Percentiles rank a stretch among this genome's conserved stretches.
Evolutionary conservation across 768 basidiomycete genomes (phyloP).

Genomic region (Chalciporus piperatus): DNA sequence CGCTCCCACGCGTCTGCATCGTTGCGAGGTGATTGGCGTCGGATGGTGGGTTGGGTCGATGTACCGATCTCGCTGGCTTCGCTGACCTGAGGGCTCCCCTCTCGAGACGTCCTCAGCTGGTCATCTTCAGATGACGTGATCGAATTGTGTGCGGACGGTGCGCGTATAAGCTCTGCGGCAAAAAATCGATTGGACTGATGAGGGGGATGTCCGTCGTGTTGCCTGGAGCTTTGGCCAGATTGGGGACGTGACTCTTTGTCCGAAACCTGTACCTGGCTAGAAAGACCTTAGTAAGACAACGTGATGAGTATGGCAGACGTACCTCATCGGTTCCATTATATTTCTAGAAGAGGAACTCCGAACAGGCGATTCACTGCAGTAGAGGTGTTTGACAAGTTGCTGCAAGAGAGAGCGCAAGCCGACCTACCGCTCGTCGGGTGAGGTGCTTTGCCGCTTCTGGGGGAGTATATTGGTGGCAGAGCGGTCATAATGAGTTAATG

Average conservation of each 20-base stretch:
- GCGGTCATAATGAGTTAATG: conserved; percentile 25
- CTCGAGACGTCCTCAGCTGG: conserved; percentile 27
- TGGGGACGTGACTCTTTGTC: conserved; percentile 15
- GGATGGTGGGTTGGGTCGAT: conserved; percentile 13
- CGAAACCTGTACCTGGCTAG: conserved; percentile 22
- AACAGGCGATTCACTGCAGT: conserved; percentile 13
- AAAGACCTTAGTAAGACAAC: conserved; percentile 9
- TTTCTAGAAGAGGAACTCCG: conserved; percentile 15
- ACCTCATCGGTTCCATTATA: conserved; percentile 29
- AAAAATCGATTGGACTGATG: conserved; percentile 8
- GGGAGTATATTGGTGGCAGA: conserved; percentile 30
- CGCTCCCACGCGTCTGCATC: conserved; percentile 33
- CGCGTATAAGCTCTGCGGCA: conserved; percentile 9
- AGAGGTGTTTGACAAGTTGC: conserved; percentile 8
- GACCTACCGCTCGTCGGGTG: conserved; percentile 29
- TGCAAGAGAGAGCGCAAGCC: neutral
- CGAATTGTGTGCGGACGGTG: conserved; percentile 17
- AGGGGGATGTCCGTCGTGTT: conserved; percentile 10
- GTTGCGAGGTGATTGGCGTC: conserved; percentile 26
- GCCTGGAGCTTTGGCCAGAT: conserved; percentile 9
- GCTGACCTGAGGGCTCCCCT: conserved; percentile 30
- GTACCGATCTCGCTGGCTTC: conserved; percentile 29
- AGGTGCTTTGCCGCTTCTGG: conserved; percentile 33
- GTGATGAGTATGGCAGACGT: conserved; percentile 4
- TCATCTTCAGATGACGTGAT: conserved; percentile 30